These are phyloP conservation scores for Kuraishia hungarica DNA, from an alignment of 805 yeast species.

Conservation along the genomic window DNA sequence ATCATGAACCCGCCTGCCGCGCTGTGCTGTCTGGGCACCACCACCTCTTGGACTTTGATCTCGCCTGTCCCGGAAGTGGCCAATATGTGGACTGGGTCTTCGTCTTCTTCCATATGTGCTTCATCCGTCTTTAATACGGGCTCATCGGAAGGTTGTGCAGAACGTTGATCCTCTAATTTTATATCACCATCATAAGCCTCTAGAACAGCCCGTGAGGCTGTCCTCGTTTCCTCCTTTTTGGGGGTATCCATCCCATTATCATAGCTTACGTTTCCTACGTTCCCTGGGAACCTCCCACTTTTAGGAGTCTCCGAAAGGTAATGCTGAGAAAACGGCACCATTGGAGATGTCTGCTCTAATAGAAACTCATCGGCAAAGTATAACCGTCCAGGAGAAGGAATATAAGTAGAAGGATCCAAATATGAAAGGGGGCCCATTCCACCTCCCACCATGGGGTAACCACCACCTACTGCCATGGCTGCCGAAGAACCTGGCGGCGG, in stretches of 20 bases:
- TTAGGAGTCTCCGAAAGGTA: not conserved
- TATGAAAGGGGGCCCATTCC: slow-evolving; percentile 2
- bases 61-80: not conserved
- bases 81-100: not conserved
- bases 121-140: not conserved
- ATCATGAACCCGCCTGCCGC: not conserved
- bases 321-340: slow-evolving; percentile 12
- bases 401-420: slow-evolving; percentile 17
- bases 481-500: not conserved
- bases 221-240: too few relatives aligned
- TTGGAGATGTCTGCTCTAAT: slow-evolving; percentile 20
- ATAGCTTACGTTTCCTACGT: too few relatives aligned
- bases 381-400: slow-evolving; percentile 16
- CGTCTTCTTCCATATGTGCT: not conserved
- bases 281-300: not conserved
- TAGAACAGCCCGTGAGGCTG: too few relatives aligned
- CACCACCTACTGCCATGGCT: not conserved
- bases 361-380: slow-evolving; percentile 12
- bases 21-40: not conserved
- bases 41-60: not conserved
- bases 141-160: too few relatives aligned
- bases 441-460: not conserved
- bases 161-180: too few relatives aligned
- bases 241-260: not conserved
- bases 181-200: too few relatives aligned